Conservation (phyloP, 2,329 filamentous ascomycete species). For the Monosporascus sp. region DNA sequence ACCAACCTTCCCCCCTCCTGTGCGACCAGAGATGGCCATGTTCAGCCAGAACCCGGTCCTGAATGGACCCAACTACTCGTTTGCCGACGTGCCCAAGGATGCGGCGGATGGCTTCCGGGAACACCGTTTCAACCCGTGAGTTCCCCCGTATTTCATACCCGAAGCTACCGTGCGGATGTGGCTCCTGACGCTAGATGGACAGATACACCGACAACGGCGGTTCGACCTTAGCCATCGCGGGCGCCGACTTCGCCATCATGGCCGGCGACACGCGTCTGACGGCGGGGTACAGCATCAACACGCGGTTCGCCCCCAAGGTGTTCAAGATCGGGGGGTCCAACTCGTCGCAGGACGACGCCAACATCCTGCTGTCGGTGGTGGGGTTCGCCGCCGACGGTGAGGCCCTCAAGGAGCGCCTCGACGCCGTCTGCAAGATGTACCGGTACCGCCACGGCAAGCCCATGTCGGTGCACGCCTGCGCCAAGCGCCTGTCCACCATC, state of each 20-base stretch:
- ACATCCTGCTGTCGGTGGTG: constrained; percentile 86
- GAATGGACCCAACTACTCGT: constrained; percentile 66
- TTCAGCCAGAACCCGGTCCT: constrained; percentile 66
- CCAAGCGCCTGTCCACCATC: constrained; percentile 89
- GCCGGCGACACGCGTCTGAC: constrained; percentile 96
- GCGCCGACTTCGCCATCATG: constrained; percentile 90
- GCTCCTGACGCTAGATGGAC: constrained; percentile 10
- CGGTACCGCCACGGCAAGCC: constrained; percentile 95
- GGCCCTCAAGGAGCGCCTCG: constrained; percentile 87
- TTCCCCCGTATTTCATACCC: constrained; percentile 1
- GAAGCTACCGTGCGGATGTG: background rate
- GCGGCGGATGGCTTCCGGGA: constrained; percentile 54
- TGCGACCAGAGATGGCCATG: constrained; percentile 50
- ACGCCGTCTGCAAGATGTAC: constrained; percentile 97
- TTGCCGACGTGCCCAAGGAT: constrained; percentile 54
- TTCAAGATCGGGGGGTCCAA: constrained; percentile 95
- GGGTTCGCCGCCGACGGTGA: constrained; percentile 94
- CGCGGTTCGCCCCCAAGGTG: constrained; percentile 88
- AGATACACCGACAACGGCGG: constrained; percentile 98
- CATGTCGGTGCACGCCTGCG: constrained; percentile 91
- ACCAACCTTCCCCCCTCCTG: background rate
- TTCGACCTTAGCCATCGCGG: constrained; percentile 90
- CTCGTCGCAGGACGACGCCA: constrained; percentile 76
- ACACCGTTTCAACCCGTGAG: constrained; percentile 92
- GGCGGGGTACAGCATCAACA: constrained; percentile 98